Evolutionary conservation across 2,329 filamentous ascomycete species (phyloP).

Genomic region (Tolypocladium paradoxum): DNA sequence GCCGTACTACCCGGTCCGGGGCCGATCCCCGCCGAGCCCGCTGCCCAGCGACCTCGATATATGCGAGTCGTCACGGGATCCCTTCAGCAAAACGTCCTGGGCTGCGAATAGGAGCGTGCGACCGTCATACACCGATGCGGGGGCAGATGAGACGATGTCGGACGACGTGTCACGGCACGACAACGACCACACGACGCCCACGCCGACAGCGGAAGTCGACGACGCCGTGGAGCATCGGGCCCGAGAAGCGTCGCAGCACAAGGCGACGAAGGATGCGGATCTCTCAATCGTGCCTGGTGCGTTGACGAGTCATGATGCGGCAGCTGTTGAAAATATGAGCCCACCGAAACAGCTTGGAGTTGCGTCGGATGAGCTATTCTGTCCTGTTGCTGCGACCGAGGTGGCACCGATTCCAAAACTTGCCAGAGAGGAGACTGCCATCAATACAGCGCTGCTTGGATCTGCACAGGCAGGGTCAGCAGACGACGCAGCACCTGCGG

Average conservation of each 20-base stretch:
- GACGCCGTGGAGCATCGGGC: neutral
- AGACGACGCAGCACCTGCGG: neutral
- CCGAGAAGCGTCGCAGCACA: constrained; percentile 2
- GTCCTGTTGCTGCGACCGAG: neutral
- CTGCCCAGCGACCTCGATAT: constrained; percentile 31
- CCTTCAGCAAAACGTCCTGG: constrained; percentile 23
- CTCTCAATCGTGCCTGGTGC: no score
- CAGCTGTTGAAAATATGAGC: constrained; percentile 2
- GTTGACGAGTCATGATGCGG: neutral
- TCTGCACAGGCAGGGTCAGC: neutral
- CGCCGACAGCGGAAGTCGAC: constrained; percentile 3
- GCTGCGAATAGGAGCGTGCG: constrained; percentile 27
- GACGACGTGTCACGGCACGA: constrained; percentile 4
- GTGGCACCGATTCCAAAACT: constrained; percentile 1
- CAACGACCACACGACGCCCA: constrained; percentile 3
- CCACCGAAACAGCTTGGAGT: neutral
- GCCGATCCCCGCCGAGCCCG: constrained; percentile 43
- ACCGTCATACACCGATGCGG: constrained; percentile 27
- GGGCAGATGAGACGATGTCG: constrained; percentile 10
- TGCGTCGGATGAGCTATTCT: neutral
- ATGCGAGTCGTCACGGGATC: constrained; percentile 17
- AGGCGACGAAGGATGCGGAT: neutral
- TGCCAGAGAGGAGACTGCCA: neutral
- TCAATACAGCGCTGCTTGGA: neutral
- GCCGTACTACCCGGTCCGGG: constrained; percentile 35